phyloP scores from a whole-genome alignment of 2,329 filamentous ascomycete genomes.

The Paracoccidioides lutzii region DNA sequence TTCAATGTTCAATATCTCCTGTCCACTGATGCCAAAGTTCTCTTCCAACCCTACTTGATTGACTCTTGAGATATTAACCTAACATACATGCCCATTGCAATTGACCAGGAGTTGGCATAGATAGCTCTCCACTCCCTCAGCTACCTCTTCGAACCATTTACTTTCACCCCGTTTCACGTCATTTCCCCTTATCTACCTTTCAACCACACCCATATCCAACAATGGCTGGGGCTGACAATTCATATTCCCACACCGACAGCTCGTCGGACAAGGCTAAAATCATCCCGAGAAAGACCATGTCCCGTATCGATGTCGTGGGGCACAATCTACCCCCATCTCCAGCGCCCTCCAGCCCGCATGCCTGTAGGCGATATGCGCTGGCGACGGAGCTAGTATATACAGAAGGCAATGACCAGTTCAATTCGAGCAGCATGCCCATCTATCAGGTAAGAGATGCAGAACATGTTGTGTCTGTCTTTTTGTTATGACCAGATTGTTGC shows the following conservation, averaged over 20 bases:
- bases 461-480: neutral
- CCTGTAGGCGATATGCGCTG: conserved; percentile 78
- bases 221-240: conserved; percentile 9
- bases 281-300: conserved; percentile 34
- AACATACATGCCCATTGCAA: neutral
- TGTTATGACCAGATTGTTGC: neutral
- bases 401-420: conserved; percentile 92
- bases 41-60: no score
- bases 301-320: conserved; percentile 63
- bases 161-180: neutral
- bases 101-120: neutral
- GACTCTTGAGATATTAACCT: neutral
- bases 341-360: conserved; percentile 77
- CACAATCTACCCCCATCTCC: conserved; percentile 83
- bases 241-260: conserved; percentile 1
- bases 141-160: neutral
- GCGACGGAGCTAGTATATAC: conserved; percentile 96
- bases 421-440: conserved; percentile 88
- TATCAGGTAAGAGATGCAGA: conserved; percentile 53
- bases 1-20: neutral
- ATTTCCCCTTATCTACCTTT: neutral
- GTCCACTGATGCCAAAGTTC: no score
- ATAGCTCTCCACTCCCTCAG: neutral
- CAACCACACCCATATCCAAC: conserved; percentile 2
- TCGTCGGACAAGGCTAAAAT: conserved; percentile 3